phyloP scores from a whole-genome alignment of 441 rosid species.

The Breynia disticha region DNA sequence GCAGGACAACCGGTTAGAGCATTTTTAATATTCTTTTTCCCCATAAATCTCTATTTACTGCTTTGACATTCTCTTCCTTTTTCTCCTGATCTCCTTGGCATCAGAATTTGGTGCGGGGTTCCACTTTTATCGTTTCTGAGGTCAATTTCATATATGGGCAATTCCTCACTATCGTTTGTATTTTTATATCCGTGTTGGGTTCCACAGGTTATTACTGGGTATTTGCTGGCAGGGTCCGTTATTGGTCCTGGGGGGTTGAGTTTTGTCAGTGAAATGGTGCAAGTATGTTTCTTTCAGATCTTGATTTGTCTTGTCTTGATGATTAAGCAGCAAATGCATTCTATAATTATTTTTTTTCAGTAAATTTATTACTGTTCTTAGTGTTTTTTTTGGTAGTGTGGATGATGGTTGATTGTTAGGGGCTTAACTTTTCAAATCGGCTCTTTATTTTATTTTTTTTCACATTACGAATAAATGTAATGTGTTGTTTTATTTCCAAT shows the following conservation, averaged over 20 bases:
- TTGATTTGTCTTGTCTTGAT: background rate
- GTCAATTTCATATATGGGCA: background rate
- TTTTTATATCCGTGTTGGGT: constrained; percentile 14
- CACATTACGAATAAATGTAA: background rate
- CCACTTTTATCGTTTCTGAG: background rate
- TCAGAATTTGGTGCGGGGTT: background rate
- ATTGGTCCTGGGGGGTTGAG: constrained; percentile 97
- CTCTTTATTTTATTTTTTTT: too few relatives aligned
- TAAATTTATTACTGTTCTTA: background rate
- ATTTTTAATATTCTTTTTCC: constrained; percentile 11
- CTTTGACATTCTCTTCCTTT: background rate
- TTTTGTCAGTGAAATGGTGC: constrained; percentile 96
- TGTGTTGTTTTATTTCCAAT: background rate
- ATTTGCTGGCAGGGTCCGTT: constrained; percentile 82
- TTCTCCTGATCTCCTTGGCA: background rate
- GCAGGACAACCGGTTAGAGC: constrained; percentile 92
- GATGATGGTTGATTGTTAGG: too few relatives aligned
- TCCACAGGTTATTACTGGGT: constrained; percentile 89
- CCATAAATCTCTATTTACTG: constrained; percentile 8
- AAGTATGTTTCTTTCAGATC: constrained; percentile 45
- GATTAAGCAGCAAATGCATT: background rate
- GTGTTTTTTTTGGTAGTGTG: background rate
- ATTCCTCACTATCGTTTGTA: constrained; percentile 4
- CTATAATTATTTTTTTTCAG: background rate
- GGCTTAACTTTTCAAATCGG: too few relatives aligned